These are phyloP conservation scores for Xylaria bambusicola DNA, from an alignment of 495 filamentous ascomycete genomes.

Conservation along the genomic window DNA sequence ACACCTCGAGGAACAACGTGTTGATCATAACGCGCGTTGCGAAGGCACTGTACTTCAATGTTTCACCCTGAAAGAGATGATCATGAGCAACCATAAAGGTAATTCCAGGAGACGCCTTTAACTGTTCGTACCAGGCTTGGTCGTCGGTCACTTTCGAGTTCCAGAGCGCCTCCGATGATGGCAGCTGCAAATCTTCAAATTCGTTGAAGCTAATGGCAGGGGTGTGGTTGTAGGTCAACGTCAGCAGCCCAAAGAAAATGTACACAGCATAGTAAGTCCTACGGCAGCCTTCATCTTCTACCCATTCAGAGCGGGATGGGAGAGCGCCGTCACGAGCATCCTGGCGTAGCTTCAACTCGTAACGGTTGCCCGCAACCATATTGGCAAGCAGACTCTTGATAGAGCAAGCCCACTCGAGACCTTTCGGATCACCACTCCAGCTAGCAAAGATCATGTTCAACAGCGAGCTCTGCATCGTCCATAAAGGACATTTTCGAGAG, in stretches of 20 bases:
- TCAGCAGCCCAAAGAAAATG: conserved; percentile 97
- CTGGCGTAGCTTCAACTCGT: conserved; percentile 88
- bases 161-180: conserved; percentile 94
- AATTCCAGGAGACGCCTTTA: conserved; percentile 67
- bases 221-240: conserved; percentile 95
- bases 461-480: conserved; percentile 95
- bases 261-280: conserved; percentile 99
- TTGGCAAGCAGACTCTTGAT: conserved; percentile 97
- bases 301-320: conserved; percentile 87
- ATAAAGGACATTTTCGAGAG: conserved; percentile 95
- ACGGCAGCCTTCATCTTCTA: conserved; percentile 93
- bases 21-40: conserved; percentile 99
- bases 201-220: conserved; percentile 97
- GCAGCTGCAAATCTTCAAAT: conserved; percentile 88
- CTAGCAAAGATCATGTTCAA: conserved; percentile 99
- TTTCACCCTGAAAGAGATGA: conserved; percentile 89
- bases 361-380: conserved; percentile 97
- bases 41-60: conserved; percentile 92
- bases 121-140: conserved; percentile 75
- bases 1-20: conserved; percentile 95
- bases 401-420: conserved; percentile 96
- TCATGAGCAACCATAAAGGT: conserved; percentile 94
- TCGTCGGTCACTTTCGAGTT: conserved; percentile 82
- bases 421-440: conserved; percentile 98
- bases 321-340: conserved; percentile 79